phyloP scores from a whole-genome alignment of 306 rosid species.

The Begonia fuchsioides region DNA sequence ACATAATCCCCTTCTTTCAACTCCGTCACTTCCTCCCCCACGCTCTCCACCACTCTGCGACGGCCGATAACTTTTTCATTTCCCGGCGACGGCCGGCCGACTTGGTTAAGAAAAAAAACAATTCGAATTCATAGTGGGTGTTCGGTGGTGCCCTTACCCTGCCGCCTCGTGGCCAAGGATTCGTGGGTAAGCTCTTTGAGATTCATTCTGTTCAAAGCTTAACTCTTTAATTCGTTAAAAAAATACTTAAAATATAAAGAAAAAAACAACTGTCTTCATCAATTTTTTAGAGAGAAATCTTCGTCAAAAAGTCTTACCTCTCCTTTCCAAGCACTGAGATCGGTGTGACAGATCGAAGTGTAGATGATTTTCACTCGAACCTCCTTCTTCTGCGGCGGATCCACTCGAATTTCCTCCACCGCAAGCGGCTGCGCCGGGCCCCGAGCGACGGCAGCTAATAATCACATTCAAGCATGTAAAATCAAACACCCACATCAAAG shows the following conservation, averaged over 20 bases:
- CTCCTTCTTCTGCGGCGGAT: constrained; percentile 1
- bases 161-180: constrained; percentile 79
- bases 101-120: no score
- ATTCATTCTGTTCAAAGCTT: constrained; percentile 15
- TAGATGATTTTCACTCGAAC: constrained; percentile 2
- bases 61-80: no score
- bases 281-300: no score
- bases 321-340: constrained; percentile 1
- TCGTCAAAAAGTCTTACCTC: background rate
- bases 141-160: constrained; percentile 23
- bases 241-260: no score
- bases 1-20: constrained; percentile 54
- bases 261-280: no score
- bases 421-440: background rate
- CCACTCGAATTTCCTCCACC: constrained; percentile 5
- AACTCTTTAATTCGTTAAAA: no score
- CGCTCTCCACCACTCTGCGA: constrained; percentile 30
- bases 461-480: background rate
- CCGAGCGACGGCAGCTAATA: constrained; percentile 1
- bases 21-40: constrained; percentile 29
- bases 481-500: background rate
- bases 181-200: constrained; percentile 41
- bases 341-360: constrained; percentile 5
- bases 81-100: no score
- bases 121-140: no score